Conservation (phyloP, 768 basidiomycete species). For the Termitomyces sp. region DNA sequence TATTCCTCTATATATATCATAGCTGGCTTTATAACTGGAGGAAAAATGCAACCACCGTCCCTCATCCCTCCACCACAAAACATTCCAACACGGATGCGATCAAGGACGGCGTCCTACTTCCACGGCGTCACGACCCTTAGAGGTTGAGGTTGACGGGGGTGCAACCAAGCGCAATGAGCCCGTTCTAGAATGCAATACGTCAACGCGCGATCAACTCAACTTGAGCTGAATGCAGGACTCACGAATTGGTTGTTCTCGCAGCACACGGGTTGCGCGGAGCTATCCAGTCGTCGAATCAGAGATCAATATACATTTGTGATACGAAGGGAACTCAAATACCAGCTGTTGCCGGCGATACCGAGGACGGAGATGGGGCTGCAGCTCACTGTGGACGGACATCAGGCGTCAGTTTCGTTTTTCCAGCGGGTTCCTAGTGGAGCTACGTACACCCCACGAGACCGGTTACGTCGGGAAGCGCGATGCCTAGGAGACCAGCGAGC, state of each 20-base stretch:
- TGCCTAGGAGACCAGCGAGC: slow-evolving; percentile 4
- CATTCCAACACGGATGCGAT: no score
- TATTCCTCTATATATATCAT: background rate
- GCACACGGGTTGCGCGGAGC: slow-evolving; percentile 14
- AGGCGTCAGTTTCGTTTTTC: background rate
- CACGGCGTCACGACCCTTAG: no score
- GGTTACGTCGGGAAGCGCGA: slow-evolving; percentile 2
- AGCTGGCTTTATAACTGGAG: no score
- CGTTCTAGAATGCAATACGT: background rate
- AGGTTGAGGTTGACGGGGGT: slow-evolving; percentile 3
- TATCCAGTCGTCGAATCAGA: background rate
- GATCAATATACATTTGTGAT: background rate
- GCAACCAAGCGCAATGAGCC: slow-evolving; percentile 5
- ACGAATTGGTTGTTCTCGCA: background rate
- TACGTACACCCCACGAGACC: slow-evolving; percentile 11
- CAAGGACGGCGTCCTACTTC: no score
- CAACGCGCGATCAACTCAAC: no score
- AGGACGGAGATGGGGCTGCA: slow-evolving; percentile 10
- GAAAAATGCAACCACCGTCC: no score
- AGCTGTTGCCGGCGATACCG: slow-evolving; percentile 9
- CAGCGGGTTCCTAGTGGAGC: background rate
- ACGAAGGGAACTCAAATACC: background rate
- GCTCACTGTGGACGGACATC: background rate
- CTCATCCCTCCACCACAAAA: no score
- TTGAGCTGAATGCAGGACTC: no score